Conservation (phyloP, 2,329 filamentous ascomycete genomes). For the Passalora sequoiae region DNA sequence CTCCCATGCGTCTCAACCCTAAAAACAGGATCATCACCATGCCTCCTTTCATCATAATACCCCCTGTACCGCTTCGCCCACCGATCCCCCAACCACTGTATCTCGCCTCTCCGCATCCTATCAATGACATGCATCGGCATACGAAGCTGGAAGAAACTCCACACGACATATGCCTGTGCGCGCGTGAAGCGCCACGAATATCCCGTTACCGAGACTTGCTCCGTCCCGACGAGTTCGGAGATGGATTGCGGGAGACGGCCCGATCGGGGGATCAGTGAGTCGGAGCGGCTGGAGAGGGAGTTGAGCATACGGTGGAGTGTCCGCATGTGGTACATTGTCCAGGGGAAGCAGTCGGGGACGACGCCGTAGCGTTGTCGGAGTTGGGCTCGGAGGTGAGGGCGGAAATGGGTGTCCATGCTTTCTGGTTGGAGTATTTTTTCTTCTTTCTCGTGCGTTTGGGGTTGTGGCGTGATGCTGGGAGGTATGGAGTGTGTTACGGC, state of each 20-base stretch:
- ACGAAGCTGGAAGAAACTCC: slow-evolving; percentile 30
- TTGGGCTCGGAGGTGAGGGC: slow-evolving; percentile 22
- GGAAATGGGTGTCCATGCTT: slow-evolving; percentile 13
- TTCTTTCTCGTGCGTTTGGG: too few species aligned
- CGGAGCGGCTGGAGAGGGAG: slow-evolving; percentile 24
- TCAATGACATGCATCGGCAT: slow-evolving; percentile 19
- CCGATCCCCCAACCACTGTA: slow-evolving; percentile 29
- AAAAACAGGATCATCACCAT: slow-evolving; percentile 20
- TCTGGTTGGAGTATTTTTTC: slow-evolving; percentile 7
- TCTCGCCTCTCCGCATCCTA: slow-evolving; percentile 27
- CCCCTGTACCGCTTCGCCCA: slow-evolving; percentile 23
- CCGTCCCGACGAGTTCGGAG: slow-evolving; percentile 13
- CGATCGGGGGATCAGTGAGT: slow-evolving; percentile 28
- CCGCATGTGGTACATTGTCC: slow-evolving; percentile 35
- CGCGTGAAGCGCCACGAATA: slow-evolving; percentile 23
- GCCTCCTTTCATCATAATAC: slow-evolving; percentile 13
- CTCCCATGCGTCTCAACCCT: slow-evolving; percentile 4
- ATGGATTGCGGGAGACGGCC: slow-evolving; percentile 23
- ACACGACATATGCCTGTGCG: slow-evolving; percentile 28
- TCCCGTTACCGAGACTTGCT: slow-evolving; percentile 18
- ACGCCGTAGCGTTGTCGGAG: slow-evolving; percentile 34
- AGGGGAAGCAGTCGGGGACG: slow-evolving; percentile 28
- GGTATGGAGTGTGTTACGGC: slow-evolving; percentile 24
- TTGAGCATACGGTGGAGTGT: slow-evolving; percentile 36
- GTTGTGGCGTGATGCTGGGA: slow-evolving; percentile 14